These are phyloP conservation scores for Orobanche coerulescens DNA, from an alignment of 257 asterid species.

Conservation along the genomic window DNA sequence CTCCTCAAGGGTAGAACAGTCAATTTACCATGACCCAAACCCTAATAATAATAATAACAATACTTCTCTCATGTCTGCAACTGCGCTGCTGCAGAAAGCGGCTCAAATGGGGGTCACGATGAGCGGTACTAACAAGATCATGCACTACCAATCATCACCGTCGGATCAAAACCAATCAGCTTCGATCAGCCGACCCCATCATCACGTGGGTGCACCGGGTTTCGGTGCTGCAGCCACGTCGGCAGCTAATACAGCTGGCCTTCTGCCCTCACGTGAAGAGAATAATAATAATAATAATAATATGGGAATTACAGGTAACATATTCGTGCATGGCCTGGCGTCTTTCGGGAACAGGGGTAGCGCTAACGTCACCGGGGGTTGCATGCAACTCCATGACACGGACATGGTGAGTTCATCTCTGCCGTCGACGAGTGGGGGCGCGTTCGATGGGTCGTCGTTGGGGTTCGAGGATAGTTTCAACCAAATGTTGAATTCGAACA, in stretches of 20 bases:
- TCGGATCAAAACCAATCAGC: neutral
- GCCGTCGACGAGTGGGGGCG: conserved; percentile 25
- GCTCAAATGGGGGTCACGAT: conserved; percentile 62
- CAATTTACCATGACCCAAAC: conserved; percentile 30
- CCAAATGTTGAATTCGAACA: conserved; percentile 25
- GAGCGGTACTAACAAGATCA: conserved; percentile 16
- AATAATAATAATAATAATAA: neutral
- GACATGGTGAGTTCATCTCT: conserved; percentile 17
- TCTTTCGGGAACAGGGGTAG: conserved; percentile 20
- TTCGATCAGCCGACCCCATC: conserved; percentile 21
- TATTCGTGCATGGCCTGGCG: conserved; percentile 31
- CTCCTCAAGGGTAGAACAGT: conserved; percentile 14
- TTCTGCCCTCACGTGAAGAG: conserved; percentile 44
- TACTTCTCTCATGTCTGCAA: conserved; percentile 53
- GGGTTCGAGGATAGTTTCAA: conserved; percentile 23
- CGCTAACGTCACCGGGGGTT: conserved; percentile 23
- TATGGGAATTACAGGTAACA: conserved; percentile 19
- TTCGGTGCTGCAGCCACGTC: conserved; percentile 38
- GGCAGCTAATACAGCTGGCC: conserved; percentile 29
- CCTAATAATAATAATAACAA: conserved; percentile 12
- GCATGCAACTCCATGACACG: conserved; percentile 31
- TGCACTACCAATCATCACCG: neutral
- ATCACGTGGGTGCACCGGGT: conserved; percentile 45
- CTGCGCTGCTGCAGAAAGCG: conserved; percentile 62
- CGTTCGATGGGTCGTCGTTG: conserved; percentile 11